Conservation (phyloP, 768 basidiomycete genomes). For the Daedaleopsis nitida region DNA sequence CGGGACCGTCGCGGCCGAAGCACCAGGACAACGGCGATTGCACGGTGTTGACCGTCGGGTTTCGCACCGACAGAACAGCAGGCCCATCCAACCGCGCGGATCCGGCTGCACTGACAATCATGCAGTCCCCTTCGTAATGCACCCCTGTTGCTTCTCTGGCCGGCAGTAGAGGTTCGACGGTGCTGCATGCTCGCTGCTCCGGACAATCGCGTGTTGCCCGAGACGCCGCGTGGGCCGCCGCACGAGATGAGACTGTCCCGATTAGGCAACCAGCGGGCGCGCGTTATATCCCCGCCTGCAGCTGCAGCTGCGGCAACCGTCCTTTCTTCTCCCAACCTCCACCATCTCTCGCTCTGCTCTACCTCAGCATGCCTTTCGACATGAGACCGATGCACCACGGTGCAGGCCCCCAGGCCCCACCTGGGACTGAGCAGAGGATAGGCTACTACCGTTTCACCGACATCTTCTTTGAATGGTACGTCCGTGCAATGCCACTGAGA, state of each 20-base stretch:
- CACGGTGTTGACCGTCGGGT: too few relatives aligned
- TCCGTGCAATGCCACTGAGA: neutral
- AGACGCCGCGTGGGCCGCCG: neutral
- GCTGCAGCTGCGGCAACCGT: slow-evolving; percentile 13
- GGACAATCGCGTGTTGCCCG: neutral
- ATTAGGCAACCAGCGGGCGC: slow-evolving; percentile 18
- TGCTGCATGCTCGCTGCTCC: too few relatives aligned
- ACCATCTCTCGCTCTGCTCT: slow-evolving; percentile 8
- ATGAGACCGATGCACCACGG: neutral
- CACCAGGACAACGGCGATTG: too few relatives aligned
- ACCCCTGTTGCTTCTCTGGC: neutral
- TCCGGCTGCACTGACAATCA: too few relatives aligned
- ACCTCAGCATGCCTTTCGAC: slow-evolving; percentile 1
- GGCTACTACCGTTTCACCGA: slow-evolving; percentile 87
- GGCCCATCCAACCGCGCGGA: too few relatives aligned
- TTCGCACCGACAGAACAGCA: too few relatives aligned
- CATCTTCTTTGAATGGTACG: slow-evolving; percentile 76
- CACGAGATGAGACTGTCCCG: slow-evolving; percentile 3
- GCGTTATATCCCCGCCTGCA: neutral
- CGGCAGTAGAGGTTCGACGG: neutral
- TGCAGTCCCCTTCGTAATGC: too few relatives aligned
- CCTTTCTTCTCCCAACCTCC: slow-evolving; percentile 5
- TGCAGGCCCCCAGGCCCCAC: neutral
- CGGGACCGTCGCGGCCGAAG: too few relatives aligned
- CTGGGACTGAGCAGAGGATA: slow-evolving; percentile 35